phyloP scores from a whole-genome alignment of 805 yeast species.

The Candida nitratophila region DNA sequence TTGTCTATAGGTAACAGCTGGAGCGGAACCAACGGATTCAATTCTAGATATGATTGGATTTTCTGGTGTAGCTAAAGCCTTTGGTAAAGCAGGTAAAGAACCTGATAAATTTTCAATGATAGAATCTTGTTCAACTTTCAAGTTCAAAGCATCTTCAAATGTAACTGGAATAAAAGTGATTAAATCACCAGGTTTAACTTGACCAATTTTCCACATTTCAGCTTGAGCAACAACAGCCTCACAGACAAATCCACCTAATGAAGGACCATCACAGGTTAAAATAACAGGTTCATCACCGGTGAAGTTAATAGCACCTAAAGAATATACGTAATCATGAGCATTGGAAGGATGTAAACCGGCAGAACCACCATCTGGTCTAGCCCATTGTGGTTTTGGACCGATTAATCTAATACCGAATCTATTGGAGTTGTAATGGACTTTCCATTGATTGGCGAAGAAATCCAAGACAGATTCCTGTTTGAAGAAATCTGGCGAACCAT shows the following conservation, averaged over 20 bases:
- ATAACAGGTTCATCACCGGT: slow-evolving; percentile 99
- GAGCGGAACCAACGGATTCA: slow-evolving; percentile 45
- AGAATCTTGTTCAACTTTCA: slow-evolving; percentile 56
- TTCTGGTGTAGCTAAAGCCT: slow-evolving; percentile 40
- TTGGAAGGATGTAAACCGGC: slow-evolving; percentile 99
- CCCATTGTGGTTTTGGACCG: slow-evolving; percentile 97
- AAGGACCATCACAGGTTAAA: slow-evolving; percentile 95
- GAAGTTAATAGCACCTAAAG: slow-evolving; percentile 93
- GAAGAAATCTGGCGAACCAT: slow-evolving; percentile 95
- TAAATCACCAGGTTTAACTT: slow-evolving; percentile 89
- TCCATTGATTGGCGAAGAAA: slow-evolving; percentile 79
- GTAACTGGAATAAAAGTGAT: slow-evolving; percentile 75
- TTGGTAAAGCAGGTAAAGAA: slow-evolving; percentile 21
- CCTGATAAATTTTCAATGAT: slow-evolving; percentile 42
- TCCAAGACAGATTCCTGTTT: slow-evolving; percentile 63
- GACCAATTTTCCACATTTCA: slow-evolving; percentile 98
- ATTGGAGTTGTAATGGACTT: slow-evolving; percentile 94
- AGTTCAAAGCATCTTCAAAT: slow-evolving; percentile 56
- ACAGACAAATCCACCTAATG: slow-evolving; percentile 95
- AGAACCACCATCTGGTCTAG: slow-evolving; percentile 93
- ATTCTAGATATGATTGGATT: slow-evolving; percentile 61
- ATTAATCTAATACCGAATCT: slow-evolving; percentile 91
- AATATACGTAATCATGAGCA: slow-evolving; percentile 95
- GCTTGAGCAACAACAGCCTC: slow-evolving; percentile 93
- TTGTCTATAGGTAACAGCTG: slow-evolving; percentile 81